phyloP scores from a whole-genome alignment of 768 basidiomycete genomes.

The Boletus bicolor region DNA sequence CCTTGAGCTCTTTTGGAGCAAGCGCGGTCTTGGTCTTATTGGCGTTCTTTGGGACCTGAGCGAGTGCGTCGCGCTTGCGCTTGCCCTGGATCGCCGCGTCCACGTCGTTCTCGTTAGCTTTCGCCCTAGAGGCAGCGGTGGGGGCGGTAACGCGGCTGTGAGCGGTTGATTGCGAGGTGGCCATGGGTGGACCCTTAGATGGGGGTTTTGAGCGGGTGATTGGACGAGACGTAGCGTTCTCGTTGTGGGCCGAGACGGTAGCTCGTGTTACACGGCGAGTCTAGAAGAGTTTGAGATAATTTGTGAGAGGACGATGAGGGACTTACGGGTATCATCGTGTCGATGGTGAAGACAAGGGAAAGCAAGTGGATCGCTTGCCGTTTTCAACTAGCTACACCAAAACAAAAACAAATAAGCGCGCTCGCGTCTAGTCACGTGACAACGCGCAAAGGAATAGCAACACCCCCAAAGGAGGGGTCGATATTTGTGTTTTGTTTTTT shows the following conservation, averaged over 20 bases:
- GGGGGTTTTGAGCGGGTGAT: slow-evolving; percentile 60
- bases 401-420: slow-evolving; percentile 38
- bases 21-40: slow-evolving; percentile 38
- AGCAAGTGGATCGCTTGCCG: slow-evolving; percentile 22
- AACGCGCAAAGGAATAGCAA: background rate
- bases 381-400: slow-evolving; percentile 37
- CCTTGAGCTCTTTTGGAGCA: slow-evolving; percentile 42
- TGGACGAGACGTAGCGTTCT: slow-evolving; percentile 68
- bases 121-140: slow-evolving; percentile 37
- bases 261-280: slow-evolving; percentile 63
- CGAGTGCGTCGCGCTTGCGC: slow-evolving; percentile 72
- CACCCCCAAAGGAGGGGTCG: slow-evolving; percentile 22
- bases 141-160: slow-evolving; percentile 41
- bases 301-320: background rate
- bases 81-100: slow-evolving; percentile 55
- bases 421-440: slow-evolving; percentile 37
- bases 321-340: slow-evolving; percentile 44
- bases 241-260: slow-evolving; percentile 52
- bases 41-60: slow-evolving; percentile 63
- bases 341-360: slow-evolving; percentile 32
- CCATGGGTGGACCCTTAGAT: slow-evolving; percentile 35
- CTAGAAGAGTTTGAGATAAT: slow-evolving; percentile 31
- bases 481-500: background rate
- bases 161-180: slow-evolving; percentile 34
- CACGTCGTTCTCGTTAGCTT: slow-evolving; percentile 39